These are phyloP conservation scores for Fusarium brachygibbosum DNA, from an alignment of 2,329 filamentous ascomycete species.

Conservation along the genomic window DNA sequence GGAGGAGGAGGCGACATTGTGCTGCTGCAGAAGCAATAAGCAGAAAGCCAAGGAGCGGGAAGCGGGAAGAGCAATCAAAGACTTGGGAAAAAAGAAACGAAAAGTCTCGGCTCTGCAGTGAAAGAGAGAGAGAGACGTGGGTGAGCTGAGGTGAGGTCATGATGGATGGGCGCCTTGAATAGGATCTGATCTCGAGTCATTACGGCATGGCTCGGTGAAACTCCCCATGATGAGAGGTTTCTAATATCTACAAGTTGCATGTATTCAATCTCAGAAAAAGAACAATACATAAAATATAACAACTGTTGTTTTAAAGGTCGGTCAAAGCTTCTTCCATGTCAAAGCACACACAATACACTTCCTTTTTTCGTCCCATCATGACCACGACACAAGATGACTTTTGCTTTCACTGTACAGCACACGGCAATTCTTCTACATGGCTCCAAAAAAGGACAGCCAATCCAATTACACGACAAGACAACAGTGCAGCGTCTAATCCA, in stretches of 20 bases:
- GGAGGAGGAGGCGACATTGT: background rate
- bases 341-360: too few species aligned
- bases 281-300: background rate
- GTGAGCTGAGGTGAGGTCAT: conserved; percentile 12
- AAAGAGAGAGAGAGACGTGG: background rate
- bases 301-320: conserved; percentile 12
- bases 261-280: background rate
- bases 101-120: conserved; percentile 3
- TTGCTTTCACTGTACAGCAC: background rate
- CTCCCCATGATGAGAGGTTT: conserved; percentile 4
- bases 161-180: conserved; percentile 11
- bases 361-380: conserved; percentile 29
- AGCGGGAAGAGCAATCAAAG: conserved; percentile 15
- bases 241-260: background rate
- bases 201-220: conserved; percentile 11
- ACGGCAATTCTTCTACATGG: conserved; percentile 1
- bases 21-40: conserved; percentile 18
- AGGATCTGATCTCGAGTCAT: conserved; percentile 30
- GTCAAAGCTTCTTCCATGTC: conserved; percentile 25
- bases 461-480: conserved; percentile 35
- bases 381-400: conserved; percentile 1
- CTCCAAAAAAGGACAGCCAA: conserved; percentile 24
- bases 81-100: conserved; percentile 5
- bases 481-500: conserved; percentile 31
- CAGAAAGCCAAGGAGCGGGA: background rate